Evolutionary conservation across 2,329 filamentous ascomycete species (phyloP).

Genomic region (Plectosphaerella sp.): DNA sequence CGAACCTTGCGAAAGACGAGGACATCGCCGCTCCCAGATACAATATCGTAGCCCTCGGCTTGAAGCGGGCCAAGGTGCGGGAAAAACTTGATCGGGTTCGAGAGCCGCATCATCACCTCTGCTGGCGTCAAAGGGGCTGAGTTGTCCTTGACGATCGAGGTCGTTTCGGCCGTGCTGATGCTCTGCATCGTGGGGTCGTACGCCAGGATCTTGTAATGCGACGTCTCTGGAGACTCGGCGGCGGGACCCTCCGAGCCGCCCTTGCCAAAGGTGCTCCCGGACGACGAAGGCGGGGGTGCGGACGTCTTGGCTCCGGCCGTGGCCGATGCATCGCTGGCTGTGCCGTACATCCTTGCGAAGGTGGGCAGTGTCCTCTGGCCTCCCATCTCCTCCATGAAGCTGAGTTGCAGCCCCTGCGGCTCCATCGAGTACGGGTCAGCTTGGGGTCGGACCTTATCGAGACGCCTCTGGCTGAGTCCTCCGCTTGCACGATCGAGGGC

Average conservation of each 20-base stretch:
- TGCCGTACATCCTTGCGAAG: conserved; percentile 28
- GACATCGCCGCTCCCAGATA: conserved; percentile 58
- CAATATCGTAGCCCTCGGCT: conserved; percentile 61
- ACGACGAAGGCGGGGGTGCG: not conserved
- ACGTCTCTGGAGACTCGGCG: conserved; percentile 11
- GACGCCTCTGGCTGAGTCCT: not conserved
- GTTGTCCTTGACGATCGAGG: conserved; percentile 45
- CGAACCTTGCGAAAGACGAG: conserved; percentile 63
- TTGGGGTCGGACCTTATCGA: conserved; percentile 13
- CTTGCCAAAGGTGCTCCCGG: not conserved
- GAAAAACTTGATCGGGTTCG: conserved; percentile 61
- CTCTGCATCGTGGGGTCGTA: conserved; percentile 56
- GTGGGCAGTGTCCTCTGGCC: conserved; percentile 27
- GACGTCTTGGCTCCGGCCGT: not conserved
- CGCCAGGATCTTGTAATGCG: conserved; percentile 60
- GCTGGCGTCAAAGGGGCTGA: conserved; percentile 51
- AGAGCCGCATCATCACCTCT: conserved; percentile 55
- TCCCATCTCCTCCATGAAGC: conserved; percentile 38
- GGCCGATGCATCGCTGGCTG: conserved; percentile 4
- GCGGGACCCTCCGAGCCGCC: not conserved
- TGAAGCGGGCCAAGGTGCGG: conserved; percentile 57
- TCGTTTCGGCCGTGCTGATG: conserved; percentile 56
- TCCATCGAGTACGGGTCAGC: conserved; percentile 36
- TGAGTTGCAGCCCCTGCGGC: conserved; percentile 43
- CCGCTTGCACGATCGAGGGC: conserved; percentile 15